These are phyloP conservation scores for Biscogniauxia sp. DNA, from an alignment of 2,329 filamentous ascomycete species.

Conservation along the genomic window DNA sequence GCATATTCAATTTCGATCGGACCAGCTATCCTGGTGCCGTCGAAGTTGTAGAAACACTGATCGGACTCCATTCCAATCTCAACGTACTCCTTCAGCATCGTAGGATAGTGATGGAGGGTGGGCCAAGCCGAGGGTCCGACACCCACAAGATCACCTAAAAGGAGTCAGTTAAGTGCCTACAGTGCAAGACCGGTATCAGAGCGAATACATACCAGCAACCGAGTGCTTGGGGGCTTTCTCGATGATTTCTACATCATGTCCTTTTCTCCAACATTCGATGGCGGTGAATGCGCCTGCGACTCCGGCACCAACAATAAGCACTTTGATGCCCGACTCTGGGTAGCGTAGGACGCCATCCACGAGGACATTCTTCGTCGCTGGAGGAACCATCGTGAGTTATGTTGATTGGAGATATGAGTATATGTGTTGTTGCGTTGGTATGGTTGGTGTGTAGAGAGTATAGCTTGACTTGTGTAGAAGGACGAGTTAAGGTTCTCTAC, in stretches of 20 bases:
- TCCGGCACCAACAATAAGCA: not conserved
- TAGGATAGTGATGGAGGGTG: not conserved
- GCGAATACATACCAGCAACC: not conserved
- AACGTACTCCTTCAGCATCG: not conserved
- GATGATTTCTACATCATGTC: not conserved
- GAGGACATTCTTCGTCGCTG: not conserved
- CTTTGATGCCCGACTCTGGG: not conserved
- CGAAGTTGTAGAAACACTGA: not conserved
- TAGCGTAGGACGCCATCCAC: not conserved
- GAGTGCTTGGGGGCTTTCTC: not conserved
- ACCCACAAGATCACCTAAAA: not conserved
- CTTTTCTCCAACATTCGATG: not conserved
- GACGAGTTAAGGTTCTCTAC: too few species aligned
- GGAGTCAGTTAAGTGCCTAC: not conserved
- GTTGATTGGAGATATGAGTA: not conserved
- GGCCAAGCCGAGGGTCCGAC: not conserved
- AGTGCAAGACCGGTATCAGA: not conserved
- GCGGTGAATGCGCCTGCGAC: not conserved
- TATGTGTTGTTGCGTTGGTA: not conserved
- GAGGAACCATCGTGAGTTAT: not conserved
- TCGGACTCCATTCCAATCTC: not conserved
- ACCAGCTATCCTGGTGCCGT: not conserved
- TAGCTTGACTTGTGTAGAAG: too few species aligned
- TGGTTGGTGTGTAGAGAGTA: not conserved
- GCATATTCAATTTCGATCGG: not conserved